Evolutionary conservation across 495 filamentous ascomycete genomes (phyloP).

Genomic region (Cercophora newfieldiana): DNA sequence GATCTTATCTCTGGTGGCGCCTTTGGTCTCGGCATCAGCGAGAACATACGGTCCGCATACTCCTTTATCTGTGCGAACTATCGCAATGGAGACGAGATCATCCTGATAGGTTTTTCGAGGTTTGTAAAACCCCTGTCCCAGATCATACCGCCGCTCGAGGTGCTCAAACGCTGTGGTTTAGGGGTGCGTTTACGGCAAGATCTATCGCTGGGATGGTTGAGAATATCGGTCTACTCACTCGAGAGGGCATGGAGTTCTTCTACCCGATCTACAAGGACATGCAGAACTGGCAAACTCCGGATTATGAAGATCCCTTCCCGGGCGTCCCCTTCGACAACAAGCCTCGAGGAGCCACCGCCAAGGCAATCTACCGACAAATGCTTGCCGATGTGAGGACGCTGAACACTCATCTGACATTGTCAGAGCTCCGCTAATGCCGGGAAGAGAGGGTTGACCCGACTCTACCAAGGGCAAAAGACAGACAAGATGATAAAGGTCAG

Average conservation of each 20-base stretch:
- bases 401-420: constrained; percentile 23
- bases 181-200: constrained; percentile 72
- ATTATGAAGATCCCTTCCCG: constrained; percentile 58
- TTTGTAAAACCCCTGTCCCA: not conserved
- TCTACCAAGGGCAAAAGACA: constrained; percentile 36
- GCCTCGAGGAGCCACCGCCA: constrained; percentile 45
- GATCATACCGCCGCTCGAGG: not conserved
- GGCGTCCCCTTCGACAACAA: constrained; percentile 59
- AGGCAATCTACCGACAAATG: constrained; percentile 33
- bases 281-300: constrained; percentile 53
- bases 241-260: constrained; percentile 62
- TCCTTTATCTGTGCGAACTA: constrained; percentile 68
- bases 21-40: constrained; percentile 48
- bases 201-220: constrained; percentile 63
- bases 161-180: not conserved
- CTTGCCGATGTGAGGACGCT: constrained; percentile 34
- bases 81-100: constrained; percentile 65
- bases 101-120: constrained; percentile 68
- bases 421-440: constrained; percentile 22
- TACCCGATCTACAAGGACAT: constrained; percentile 66
- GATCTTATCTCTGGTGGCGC: constrained; percentile 52
- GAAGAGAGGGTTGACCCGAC: constrained; percentile 41
- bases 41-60: constrained; percentile 66
- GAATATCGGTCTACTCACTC: constrained; percentile 62
- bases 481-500: constrained; percentile 46